phyloP scores from a whole-genome alignment of 768 basidiomycete species.

The Candolleomyces eurysporus region DNA sequence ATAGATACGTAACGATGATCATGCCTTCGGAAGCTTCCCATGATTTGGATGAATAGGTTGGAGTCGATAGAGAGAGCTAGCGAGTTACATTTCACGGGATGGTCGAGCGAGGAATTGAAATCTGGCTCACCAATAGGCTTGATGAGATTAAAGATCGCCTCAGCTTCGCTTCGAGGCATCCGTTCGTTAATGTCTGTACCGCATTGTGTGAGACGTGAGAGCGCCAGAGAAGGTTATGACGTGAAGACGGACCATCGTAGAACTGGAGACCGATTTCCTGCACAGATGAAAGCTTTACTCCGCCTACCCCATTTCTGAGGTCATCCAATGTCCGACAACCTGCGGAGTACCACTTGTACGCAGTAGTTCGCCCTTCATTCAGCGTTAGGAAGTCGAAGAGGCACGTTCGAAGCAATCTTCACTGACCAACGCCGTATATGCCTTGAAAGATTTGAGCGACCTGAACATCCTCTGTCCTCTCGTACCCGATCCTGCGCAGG shows the following conservation, averaged over 20 bases:
- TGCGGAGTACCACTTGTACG: slow-evolving; percentile 68
- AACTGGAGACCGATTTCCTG: slow-evolving; percentile 69
- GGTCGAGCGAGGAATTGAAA: neutral
- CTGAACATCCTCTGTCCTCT: slow-evolving; percentile 61
- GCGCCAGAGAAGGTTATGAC: neutral
- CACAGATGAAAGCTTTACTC: slow-evolving; percentile 53
- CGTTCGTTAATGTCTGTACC: slow-evolving; percentile 72
- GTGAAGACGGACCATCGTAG: slow-evolving; percentile 57
- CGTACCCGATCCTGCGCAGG: slow-evolving; percentile 65
- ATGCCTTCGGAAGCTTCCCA: slow-evolving; percentile 87
- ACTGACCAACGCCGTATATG: slow-evolving; percentile 84
- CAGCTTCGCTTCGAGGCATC: slow-evolving; percentile 83
- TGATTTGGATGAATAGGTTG: slow-evolving; percentile 74
- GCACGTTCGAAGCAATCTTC: neutral
- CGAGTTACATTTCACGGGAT: neutral
- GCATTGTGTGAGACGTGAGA: neutral
- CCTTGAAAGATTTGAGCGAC: slow-evolving; percentile 63
- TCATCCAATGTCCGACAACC: slow-evolving; percentile 84
- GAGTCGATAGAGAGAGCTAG: slow-evolving; percentile 71
- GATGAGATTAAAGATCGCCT: slow-evolving; percentile 68
- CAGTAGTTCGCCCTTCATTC: slow-evolving; percentile 55
- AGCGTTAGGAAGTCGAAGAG: neutral
- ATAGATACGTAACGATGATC: slow-evolving; percentile 4
- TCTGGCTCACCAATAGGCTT: slow-evolving; percentile 57
- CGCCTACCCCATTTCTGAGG: slow-evolving; percentile 54